Evolutionary conservation across 495 filamentous ascomycete genomes (phyloP).

Genomic region (Talaromyces borbonicus): DNA sequence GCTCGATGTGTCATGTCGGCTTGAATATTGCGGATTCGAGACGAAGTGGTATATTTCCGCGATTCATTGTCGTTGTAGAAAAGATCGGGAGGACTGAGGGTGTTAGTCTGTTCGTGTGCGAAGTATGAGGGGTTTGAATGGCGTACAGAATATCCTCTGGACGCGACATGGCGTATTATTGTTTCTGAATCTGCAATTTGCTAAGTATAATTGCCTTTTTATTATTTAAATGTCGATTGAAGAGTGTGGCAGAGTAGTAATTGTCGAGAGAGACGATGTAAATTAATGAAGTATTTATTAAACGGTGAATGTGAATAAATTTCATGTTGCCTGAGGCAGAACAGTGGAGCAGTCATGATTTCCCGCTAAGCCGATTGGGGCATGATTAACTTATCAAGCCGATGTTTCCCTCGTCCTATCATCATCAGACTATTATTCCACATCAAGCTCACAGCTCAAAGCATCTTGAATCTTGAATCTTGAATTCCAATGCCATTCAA

Average conservation of each 20-base stretch:
- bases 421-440: slow-evolving; percentile 5
- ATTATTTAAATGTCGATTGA: no score
- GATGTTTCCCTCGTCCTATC: neutral
- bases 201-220: neutral
- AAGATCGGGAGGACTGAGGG: slow-evolving; percentile 72
- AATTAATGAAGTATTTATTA: neutral
- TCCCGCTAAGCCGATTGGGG: neutral
- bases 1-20: slow-evolving; percentile 88
- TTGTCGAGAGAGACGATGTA: neutral
- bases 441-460: no score
- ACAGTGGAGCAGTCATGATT: neutral
- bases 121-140: neutral
- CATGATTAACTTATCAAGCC: no score
- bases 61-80: slow-evolving; percentile 95
- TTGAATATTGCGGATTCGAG: slow-evolving; percentile 91
- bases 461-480: no score
- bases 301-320: neutral
- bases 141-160: slow-evolving; percentile 85
- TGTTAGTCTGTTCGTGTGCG: slow-evolving; percentile 2
- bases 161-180: slow-evolving; percentile 65
- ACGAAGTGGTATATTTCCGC: slow-evolving; percentile 93
- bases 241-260: no score
- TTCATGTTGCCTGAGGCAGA: slow-evolving; percentile 2
- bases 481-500: no score
- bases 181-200: no score